Percentiles rank a stretch among this genome's conserved stretches.
Conservation (phyloP, 2,329 filamentous ascomycete genomes). For the Whalleya microplaca region DNA sequence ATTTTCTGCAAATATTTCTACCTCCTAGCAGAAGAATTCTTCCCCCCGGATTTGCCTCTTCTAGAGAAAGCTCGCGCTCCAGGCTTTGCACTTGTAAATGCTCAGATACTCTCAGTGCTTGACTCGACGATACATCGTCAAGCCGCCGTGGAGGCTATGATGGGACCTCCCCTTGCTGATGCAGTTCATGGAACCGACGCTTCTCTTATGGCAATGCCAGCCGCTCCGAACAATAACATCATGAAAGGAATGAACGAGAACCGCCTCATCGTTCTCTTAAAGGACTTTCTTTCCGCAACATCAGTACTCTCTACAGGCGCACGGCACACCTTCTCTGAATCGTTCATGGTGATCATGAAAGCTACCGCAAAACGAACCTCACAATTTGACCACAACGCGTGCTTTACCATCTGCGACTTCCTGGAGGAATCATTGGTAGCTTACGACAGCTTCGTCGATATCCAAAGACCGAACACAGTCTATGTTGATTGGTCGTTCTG, state of each 20-base stretch:
- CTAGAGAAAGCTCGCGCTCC: conserved; percentile 68
- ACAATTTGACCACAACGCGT: conserved; percentile 79
- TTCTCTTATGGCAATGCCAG: conserved; percentile 62
- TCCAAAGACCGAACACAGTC: conserved; percentile 39
- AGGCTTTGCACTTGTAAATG: conserved; percentile 78
- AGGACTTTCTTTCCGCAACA: conserved; percentile 70
- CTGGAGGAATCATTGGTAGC: conserved; percentile 79
- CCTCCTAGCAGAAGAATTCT: conserved; percentile 74
- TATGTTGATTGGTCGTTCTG: conserved; percentile 83
- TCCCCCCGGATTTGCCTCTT: conserved; percentile 58
- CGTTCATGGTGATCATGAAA: conserved; percentile 74
- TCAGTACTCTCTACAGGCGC: conserved; percentile 44
- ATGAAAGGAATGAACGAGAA: conserved; percentile 88
- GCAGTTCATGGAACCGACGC: conserved; percentile 63
- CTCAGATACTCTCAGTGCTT: conserved; percentile 77
- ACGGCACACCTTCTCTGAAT: conserved; percentile 74
- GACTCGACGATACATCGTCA: conserved; percentile 85
- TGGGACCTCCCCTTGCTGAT: conserved; percentile 49
- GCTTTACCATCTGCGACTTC: conserved; percentile 90
- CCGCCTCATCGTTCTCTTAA: conserved; percentile 77
- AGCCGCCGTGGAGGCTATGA: conserved; percentile 52
- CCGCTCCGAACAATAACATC: conserved; percentile 67
- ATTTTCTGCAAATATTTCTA: conserved; percentile 90
- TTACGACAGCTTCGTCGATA: conserved; percentile 52
- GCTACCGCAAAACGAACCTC: conserved; percentile 76